These are phyloP conservation scores for Syzygium malaccense DNA, from an alignment of 441 rosid species.

Conservation along the genomic window DNA sequence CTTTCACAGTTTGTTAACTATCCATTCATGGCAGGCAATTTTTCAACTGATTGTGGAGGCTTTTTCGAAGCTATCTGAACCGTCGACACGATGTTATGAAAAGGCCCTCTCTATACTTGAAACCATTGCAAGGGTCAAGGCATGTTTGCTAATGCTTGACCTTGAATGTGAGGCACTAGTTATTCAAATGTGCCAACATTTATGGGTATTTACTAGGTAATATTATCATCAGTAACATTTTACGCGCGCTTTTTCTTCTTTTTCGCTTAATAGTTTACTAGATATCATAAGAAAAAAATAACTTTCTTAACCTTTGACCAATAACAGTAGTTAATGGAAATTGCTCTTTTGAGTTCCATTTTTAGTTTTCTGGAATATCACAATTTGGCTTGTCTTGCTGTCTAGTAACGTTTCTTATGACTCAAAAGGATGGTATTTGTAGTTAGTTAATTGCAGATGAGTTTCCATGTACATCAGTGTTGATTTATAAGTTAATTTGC, in stretches of 20 bases:
- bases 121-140: not conserved
- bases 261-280: not conserved
- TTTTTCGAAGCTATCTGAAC: not conserved
- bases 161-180: not conserved
- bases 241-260: rapidly evolving
- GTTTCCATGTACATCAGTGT: not conserved
- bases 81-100: not conserved
- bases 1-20: not conserved
- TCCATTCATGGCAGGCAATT: not conserved
- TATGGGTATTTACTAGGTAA: not conserved
- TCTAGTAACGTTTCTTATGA: not conserved
- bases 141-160: not conserved
- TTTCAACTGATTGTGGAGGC: not conserved
- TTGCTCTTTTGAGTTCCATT: not conserved
- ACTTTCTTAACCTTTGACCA: not conserved
- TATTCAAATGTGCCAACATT: not conserved
- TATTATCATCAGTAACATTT: not conserved
- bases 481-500: not conserved
- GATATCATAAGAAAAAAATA: not conserved
- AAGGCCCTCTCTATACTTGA: not conserved
- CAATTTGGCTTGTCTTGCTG: not conserved
- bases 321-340: rapidly evolving
- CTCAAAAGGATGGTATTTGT: not conserved
- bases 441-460: not conserved
- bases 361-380: not conserved